Conservation (phyloP, 441 rosid genomes). For the Brassica hybrid region DNA sequence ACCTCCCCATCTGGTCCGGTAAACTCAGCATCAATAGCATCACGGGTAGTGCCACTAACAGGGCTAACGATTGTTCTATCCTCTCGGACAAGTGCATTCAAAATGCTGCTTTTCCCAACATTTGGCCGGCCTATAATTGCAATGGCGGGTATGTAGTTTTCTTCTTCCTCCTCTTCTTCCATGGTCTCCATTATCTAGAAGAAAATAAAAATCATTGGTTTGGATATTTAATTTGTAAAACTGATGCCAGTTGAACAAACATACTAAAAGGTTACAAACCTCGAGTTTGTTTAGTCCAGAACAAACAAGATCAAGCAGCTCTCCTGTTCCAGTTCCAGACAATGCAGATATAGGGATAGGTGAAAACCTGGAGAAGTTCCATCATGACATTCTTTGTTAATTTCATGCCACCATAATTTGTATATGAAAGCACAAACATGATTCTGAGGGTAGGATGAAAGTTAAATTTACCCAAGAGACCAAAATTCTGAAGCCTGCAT, state of each 20-base stretch:
- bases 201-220: neutral
- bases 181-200: constrained; percentile 53
- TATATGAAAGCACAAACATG: constrained; percentile 9
- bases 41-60: constrained; percentile 97
- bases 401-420: constrained; percentile 9
- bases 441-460: constrained; percentile 29
- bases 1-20: constrained; percentile 92
- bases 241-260: too few species aligned
- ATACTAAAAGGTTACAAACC: constrained; percentile 50
- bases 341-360: constrained; percentile 90
- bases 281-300: constrained; percentile 65
- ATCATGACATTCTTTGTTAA: neutral
- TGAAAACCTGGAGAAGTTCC: constrained; percentile 57
- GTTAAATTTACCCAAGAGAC: constrained; percentile 78
- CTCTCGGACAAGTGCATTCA: constrained; percentile 96
- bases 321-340: constrained; percentile 96
- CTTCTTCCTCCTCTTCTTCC: constrained; percentile 65
- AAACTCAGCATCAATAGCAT: constrained; percentile 96
- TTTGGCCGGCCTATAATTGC: constrained; percentile 96
- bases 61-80: constrained; percentile 99
- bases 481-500: constrained; percentile 95
- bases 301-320: constrained; percentile 91
- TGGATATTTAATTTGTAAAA: neutral
- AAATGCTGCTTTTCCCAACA: constrained; percentile 98
- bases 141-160: constrained; percentile 79